Evolutionary conservation across 306 rosid species (phyloP), one percentile per base, ranked within the genome.

Genomic region (Adenanthera pavonina): DNA sequence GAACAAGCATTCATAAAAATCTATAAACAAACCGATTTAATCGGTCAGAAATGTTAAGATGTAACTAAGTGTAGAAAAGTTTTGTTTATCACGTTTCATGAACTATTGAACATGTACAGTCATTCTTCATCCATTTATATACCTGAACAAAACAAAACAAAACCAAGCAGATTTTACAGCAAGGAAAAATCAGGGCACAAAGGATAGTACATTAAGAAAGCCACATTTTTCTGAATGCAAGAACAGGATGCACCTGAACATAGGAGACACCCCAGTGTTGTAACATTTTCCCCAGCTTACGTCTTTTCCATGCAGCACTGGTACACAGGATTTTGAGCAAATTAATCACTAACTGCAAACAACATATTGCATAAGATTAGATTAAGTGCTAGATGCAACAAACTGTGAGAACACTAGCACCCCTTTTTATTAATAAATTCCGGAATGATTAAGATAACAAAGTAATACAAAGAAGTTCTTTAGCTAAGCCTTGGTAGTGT

Each of bases 231-330:
- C 71, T 34, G 65, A 77, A 76, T 75, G 75, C 44, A 81, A 78
- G 79, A 54, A 79, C 12, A 54, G 80, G 69, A 86, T 87, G 72
- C 36, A 93, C 99, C 98, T 95, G 99, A 48, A 93, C 84, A 80
- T 84, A 89, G 83, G 86, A 86, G 72, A 93, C 92, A 76, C 97
- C 94, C 99, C 98, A 95, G 85, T 93, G 98, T 84, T 95, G 99
- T 80, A 95, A 84, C 86, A 92, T 90, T 87, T 93, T 95, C 77
- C 99, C 99, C 30, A 95, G 93, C 91, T 95, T 95, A 85, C 99
- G 99, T 83, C 99, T 91, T 86, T 95, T 97, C 99, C 99, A 93
- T 56, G 99, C 92, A 76, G 94, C 83, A 90, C 93, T 95, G 81
- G 99, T 89, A 84, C 99, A 95, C 40, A 93, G 88, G 82, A 92